Base-by-base conservation (phyloP, 768 basidiomycete species). In the Russula brevipes region DNA sequence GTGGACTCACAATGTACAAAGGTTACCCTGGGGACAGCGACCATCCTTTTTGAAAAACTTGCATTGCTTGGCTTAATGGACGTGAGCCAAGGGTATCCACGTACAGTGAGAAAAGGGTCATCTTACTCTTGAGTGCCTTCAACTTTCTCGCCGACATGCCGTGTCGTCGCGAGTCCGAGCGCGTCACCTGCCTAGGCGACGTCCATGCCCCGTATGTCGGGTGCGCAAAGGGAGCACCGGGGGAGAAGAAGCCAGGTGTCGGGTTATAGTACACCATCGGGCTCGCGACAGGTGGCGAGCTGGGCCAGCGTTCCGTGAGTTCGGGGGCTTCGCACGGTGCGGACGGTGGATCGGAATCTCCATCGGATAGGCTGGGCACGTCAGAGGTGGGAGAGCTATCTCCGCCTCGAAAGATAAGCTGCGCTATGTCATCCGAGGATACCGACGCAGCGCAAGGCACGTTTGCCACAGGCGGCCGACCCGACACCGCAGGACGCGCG, bases 1-100 rank as follows among this genome's bases (percentile, higher is more conserved):
- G 24, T 19, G 9, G 31, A 38, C 67, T 36, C n/a, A 68, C 67
- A 66, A 68, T 16, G 67, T 68, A 35, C 67, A 68, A 33, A 44
- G 50, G 30, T 14, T 59, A 33, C 67, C 67, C 39, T 60, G 61
- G 2, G 65, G 67, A 31, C 67, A 68, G 10, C 36, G 41, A 16
- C 67, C 67, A 9, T 66, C 61, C 52, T 57, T 60, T 49, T 59
- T 59, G 56, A 57, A 66, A 24, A 63, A 66, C 41, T 66, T 66
- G 41, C 67, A 68, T 9, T 57, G 60, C 41, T 68, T 68, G 45
- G 65, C 67, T 68, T 63, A 36, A 36, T 36, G 8, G 31, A 17
- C 16, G 51, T 62, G 44, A 66, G 63, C 38, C 3, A 12, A 45
- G 35, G 35, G 5, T n/a, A 44, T n/a, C 17, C 2, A 8, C 12